Percentiles rank a stretch among this genome's conserved stretches.
These are phyloP conservation scores for Fusarium pseudograminearum DNA, from an alignment of 2,329 filamentous ascomycete species.

Conservation along the genomic window DNA sequence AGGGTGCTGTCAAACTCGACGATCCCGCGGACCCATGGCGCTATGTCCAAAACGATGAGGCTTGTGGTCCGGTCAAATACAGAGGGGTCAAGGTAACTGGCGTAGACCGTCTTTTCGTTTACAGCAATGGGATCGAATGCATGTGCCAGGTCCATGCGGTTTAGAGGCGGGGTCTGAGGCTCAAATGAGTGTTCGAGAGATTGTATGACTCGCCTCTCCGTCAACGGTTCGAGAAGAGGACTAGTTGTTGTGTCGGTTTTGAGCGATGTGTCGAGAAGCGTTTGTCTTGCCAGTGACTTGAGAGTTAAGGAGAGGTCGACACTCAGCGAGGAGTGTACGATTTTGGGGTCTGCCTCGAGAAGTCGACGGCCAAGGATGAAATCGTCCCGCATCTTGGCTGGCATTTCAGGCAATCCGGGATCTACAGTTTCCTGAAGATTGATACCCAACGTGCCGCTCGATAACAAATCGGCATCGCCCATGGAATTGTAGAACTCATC, in stretches of 20 bases:
- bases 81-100: conserved; percentile 70
- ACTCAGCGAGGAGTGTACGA: conserved; percentile 48
- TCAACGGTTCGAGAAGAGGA: conserved; percentile 45
- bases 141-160: conserved; percentile 65
- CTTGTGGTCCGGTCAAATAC: conserved; percentile 79
- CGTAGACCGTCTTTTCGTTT: conserved; percentile 57
- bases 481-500: conserved; percentile 68
- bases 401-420: conserved; percentile 69
- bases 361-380: conserved; percentile 62
- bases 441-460: conserved; percentile 60
- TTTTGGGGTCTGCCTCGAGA: conserved; percentile 59
- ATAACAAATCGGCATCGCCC: conserved; percentile 75
- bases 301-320: conserved; percentile 48
- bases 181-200: conserved; percentile 56
- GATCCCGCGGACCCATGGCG: conserved; percentile 90
- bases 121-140: conserved; percentile 72
- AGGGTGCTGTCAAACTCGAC: conserved; percentile 79
- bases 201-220: conserved; percentile 51
- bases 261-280: conserved; percentile 23
- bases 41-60: conserved; percentile 79
- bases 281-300: conserved; percentile 48
- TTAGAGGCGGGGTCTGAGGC: conserved; percentile 49
- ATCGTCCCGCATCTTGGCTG: conserved; percentile 61
- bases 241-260: not conserved
- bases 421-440: conserved; percentile 68